Evolutionary conservation across 768 basidiomycete genomes (phyloP), one percentile per base, ranked within the genome.

Genomic region (Macrolepiota dolichaula): DNA sequence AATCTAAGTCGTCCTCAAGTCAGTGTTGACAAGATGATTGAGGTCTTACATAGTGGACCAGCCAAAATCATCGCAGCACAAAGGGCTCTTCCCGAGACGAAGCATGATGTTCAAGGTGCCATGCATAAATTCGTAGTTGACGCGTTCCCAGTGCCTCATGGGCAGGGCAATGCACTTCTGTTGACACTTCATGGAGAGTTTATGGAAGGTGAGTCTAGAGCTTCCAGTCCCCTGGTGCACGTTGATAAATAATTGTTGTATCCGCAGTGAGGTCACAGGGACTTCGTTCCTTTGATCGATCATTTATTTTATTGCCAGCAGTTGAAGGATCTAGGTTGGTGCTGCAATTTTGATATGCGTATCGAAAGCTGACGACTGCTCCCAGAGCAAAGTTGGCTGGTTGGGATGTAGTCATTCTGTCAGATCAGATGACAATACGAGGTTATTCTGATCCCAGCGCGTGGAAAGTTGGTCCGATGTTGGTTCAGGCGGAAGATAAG

Each of bases 331-430:
- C 96, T 66, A 78, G 87, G 95, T 96, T 73, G 65, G 94, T 82
- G 54, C 49, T 19, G 32, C n/a, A 37, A 44, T 62, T 51, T 63
- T 65, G 61, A 59, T 64, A 57, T 24, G 51, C 40, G 35, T 50
- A 3, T 36, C 38, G 22, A 15, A 22, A 60, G 49, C 55, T 63
- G 15, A 59, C 56, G 35, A 54, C 61, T 53, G 38, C 63, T 66
- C 7, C 19, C 68, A 83, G 95, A 37, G 94, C 96, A 3, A 88
- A 86, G 69, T 66, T 79, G 55, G 86, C 83, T 57, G 94, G 95
- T 12, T 99, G 97, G 97, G 88, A 92, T 52, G 91, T 94, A 61
- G 78, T 86, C 59, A 88, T 98, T 66, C 77, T 98, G 2, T 97
- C 94, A 15, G 97, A 99, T 73, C 86, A 92, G 64, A 85, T 89